Conservation (phyloP, 148 eudicot species). For the Dianthus caryophyllus region DNA sequence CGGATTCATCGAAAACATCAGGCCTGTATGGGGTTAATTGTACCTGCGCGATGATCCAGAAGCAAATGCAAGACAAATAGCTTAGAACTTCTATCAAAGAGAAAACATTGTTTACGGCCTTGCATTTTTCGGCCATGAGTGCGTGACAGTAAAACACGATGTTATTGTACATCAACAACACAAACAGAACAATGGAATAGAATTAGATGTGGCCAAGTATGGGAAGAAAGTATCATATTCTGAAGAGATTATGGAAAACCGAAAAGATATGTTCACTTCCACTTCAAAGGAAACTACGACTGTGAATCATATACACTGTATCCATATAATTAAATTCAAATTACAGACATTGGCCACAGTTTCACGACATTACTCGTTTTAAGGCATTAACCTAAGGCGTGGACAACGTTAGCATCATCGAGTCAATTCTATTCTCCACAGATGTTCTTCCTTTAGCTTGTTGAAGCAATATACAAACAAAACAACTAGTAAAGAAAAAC, state of each 20-base stretch:
- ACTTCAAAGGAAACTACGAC: neutral
- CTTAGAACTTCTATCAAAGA: neutral
- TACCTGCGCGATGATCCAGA: slow-evolving; percentile 30
- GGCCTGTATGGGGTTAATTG: slow-evolving; percentile 52
- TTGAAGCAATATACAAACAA: too few relatives aligned
- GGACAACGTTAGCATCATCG: neutral
- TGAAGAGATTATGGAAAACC: neutral
- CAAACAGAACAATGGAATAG: neutral
- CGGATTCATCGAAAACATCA: slow-evolving; percentile 50
- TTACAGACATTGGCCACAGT: neutral
- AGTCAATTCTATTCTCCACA: too few relatives aligned
- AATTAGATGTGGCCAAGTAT: neutral
- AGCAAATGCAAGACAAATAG: neutral
- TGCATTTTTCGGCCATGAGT: neutral
- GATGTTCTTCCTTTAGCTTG: too few relatives aligned
- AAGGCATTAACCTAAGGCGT: slow-evolving; percentile 3
- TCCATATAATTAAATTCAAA: neutral
- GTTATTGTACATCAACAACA: too few relatives aligned
- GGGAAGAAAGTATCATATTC: neutral
- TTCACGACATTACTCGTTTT: neutral
- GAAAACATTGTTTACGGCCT: neutral
- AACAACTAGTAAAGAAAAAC: too few relatives aligned
- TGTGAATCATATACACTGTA: neutral
- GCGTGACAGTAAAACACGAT: neutral
- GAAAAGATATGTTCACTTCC: neutral